phyloP scores from a whole-genome alignment of 208 protist genomes.

The Crithidia fasciculata region DNA sequence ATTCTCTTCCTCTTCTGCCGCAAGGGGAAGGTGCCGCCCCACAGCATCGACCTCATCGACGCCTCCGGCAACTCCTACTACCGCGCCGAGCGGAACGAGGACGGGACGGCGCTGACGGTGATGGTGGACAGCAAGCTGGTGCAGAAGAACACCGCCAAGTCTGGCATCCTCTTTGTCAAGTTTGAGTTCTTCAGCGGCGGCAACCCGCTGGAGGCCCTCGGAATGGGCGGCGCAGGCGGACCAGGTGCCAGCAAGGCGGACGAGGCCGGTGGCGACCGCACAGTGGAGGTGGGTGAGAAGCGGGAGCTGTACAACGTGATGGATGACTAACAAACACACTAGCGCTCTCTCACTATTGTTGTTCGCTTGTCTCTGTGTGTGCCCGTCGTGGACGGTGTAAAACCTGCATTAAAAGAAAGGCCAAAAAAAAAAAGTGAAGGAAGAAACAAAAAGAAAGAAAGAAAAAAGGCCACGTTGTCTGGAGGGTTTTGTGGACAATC shows the following conservation, averaged over 20 bases:
- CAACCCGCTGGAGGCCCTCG: slow-evolving; percentile 74
- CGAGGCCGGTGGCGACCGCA: neutral
- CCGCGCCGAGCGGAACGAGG: slow-evolving; percentile 44
- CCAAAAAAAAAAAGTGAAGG: neutral
- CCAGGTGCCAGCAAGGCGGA: neutral
- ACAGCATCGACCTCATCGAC: slow-evolving; percentile 77
- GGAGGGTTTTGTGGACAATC: too few species aligned
- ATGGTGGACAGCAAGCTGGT: slow-evolving; percentile 51
- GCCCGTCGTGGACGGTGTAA: too few species aligned
- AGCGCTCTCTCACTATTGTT: neutral
- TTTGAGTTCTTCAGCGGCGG: slow-evolving; percentile 44
- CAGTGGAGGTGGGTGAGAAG: slow-evolving; percentile 46
- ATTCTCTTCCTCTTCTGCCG: slow-evolving; percentile 84
- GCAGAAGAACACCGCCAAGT: slow-evolving; percentile 35
- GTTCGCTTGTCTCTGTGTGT: neutral
- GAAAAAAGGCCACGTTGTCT: neutral
- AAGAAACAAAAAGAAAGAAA: neutral
- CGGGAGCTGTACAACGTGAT: slow-evolving; percentile 65
- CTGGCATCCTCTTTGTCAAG: slow-evolving; percentile 50
- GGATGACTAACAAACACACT: slow-evolving; percentile 35
- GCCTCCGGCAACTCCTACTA: slow-evolving; percentile 40
- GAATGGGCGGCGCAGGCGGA: slow-evolving; percentile 22
- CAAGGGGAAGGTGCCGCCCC: slow-evolving; percentile 62
- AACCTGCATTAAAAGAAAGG: neutral
- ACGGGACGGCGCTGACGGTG: slow-evolving; percentile 47